phyloP scores from a whole-genome alignment of 176 grass and related monocot genomes.

The Musa troglodytarum region DNA sequence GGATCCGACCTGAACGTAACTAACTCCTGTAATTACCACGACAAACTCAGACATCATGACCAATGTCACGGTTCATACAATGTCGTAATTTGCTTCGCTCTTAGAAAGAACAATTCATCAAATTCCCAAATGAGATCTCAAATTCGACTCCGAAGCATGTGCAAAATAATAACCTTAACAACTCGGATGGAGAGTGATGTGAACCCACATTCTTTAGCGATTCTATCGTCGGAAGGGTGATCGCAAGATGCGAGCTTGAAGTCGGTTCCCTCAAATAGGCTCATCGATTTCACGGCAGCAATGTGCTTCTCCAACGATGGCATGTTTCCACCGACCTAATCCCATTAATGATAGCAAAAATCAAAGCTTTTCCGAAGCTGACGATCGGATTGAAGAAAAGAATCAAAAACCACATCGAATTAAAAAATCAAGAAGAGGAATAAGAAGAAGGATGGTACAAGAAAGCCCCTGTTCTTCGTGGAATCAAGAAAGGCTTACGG shows the following conservation, averaged over 20 bases:
- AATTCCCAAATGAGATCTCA: background rate
- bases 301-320: conserved; percentile 68
- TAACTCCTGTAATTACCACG: conserved; percentile 46
- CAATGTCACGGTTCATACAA: background rate
- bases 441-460: background rate
- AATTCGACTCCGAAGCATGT: background rate
- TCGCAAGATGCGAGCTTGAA: conserved; percentile 86
- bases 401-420: background rate
- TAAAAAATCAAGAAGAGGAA: background rate
- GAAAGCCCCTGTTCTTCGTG: background rate
- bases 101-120: background rate
- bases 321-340: conserved; percentile 75
- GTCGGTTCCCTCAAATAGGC: conserved; percentile 59
- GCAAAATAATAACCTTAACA: conserved; percentile 42
- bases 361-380: background rate
- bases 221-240: conserved; percentile 41
- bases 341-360: conserved; percentile 9
- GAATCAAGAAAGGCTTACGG: conserved; percentile 26
- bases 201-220: conserved; percentile 76
- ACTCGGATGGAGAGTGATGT: conserved; percentile 64
- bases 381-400: background rate
- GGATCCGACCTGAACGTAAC: conserved; percentile 70
- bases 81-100: background rate
- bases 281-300: conserved; percentile 47
- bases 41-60: background rate